Base-by-base conservation (phyloP, 768 basidiomycete genomes). In the Pleurotus tuber-regium region DNA sequence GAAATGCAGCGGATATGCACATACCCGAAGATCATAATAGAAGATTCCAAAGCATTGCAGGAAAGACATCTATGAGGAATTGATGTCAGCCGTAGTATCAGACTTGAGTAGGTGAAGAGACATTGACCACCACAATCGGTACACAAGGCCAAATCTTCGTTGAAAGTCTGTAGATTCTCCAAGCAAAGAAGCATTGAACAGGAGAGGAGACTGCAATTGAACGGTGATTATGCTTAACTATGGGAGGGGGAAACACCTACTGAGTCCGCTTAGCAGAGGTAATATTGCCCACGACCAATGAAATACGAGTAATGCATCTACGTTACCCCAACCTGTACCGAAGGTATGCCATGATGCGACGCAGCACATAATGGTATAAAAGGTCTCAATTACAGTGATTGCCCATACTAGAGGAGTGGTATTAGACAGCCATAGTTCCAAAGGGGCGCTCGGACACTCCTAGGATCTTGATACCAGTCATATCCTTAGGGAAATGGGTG, bases 321-420 rank as follows among this genome's bases (percentile, higher is more conserved):
- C 38, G 21, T 59, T 51, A 14, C 61, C 61, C 61, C 61, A 62
- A 18, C 58, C 58, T 18, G 18, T 19, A 10, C 53, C 59, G 18
- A 53, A 54, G 4, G 29, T 26, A 25, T 57, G 43, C 57, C 59
- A 60, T 7, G 57, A 57, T 10, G 53, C 59, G 21, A 60, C 57
- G 3, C 55, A 54, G 10, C 43, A 24, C 35, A 62, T 54, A 19
- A 58, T 19, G 18, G 55, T 62, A 25, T 54, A 52, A 23, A 58
- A 11, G 28, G 53, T 56, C 24, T 62, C 61, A 8, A 55, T 19
- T 9, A 62, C 40, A 25, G 60, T 57, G 25, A 57, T 23, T 9
- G 25, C 18, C 61, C 59, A 60, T 4, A 62, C 61, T 62, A 28
- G 7, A n/a, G 18, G 8, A 19, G 11, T 18, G 11, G 21, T 23